Evolutionary conservation across 441 rosid species (phyloP).

Genomic region (Manihot esculenta): DNA sequence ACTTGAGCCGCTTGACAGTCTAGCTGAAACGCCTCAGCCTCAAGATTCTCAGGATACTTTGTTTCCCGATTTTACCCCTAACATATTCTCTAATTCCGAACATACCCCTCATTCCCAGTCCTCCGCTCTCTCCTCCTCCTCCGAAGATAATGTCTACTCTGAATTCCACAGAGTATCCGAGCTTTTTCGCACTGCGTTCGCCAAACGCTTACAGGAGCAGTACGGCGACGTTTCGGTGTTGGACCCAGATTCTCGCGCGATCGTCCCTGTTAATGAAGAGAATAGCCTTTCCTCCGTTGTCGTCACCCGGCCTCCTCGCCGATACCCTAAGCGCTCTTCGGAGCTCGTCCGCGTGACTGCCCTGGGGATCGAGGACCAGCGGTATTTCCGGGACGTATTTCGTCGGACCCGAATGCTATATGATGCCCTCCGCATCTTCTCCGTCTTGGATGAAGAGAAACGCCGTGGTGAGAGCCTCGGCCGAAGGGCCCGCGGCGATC

Average conservation of each 20-base stretch:
- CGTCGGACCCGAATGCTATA: conserved; percentile 68
- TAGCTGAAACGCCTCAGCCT: conserved; percentile 16
- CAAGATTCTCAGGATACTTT: conserved; percentile 16
- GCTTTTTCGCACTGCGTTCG: conserved; percentile 67
- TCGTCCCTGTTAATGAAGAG: conserved; percentile 40
- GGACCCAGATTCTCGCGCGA: conserved; percentile 61
- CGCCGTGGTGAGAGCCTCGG: conserved; percentile 28
- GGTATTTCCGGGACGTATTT: conserved; percentile 59
- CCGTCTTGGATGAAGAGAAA: conserved; percentile 45
- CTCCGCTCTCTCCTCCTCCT: conserved; percentile 25
- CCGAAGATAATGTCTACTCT: conserved; percentile 45
- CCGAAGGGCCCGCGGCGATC: conserved; percentile 56
- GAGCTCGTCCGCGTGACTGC: conserved; percentile 84
- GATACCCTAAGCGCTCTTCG: conserved; percentile 44
- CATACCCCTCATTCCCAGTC: conserved; percentile 23
- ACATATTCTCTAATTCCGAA: conserved; percentile 27
- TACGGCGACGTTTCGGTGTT: conserved; percentile 38
- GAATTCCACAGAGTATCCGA: conserved; percentile 59
- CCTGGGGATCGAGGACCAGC: conserved; percentile 55
- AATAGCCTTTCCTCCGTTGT: conserved; percentile 17
- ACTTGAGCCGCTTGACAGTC: conserved; percentile 53
- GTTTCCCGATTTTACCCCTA: conserved; percentile 29
- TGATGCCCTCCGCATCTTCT: conserved; percentile 59
- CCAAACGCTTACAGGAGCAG: conserved; percentile 36
- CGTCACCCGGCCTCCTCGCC: conserved; percentile 30